Evolutionary conservation across 1,139 yeast species (phyloP), one percentile per base, ranked within the genome.

Genomic region (Geotrichum bryndzae): DNA sequence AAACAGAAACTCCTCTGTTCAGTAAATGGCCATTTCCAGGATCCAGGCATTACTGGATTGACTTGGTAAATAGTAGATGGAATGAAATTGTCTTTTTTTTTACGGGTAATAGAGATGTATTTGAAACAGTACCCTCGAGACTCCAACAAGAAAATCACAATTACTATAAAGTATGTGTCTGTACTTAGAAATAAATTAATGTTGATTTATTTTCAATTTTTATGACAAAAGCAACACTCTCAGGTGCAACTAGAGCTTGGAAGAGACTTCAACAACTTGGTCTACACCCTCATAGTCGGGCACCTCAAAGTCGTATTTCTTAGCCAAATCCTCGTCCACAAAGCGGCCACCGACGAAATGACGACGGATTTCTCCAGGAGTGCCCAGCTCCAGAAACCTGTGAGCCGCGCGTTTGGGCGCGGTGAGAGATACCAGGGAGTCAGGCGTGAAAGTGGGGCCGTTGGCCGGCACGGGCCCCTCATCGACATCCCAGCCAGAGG

Each of bases 401-500:
- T 72, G 69, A 4, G 96, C 84, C 61, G 96, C 91, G 0, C 96
- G 96, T 71, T 94, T 94, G 4, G 99, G 99, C 0, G 97, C 97
- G 0, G 98, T 92, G 61, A 94, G 77, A 59, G 96, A 88, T 8
- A 94, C 84, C 61, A 94, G 78, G 68, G 85, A 84, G 5, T 81
- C 75, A 0, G 99, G 96, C 35, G 62, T 61, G 65, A 76, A 78
- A 25, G 69, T 71, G 56, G 74, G 73, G 5, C 72, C 75, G 3
- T 82, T 80, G 35, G 80, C 81, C 0, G 74, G 72, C 2, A 73
- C 76, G 0, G 96, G 96, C 0, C 99, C 99, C 3, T 80, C 71
- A 70, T 94, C 96, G 5, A 94, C 98, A 71, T 91, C 95, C 99
- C 99, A 94, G 0, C 97, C 96, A 0, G 96, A 88, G 0, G 99